Evolutionary conservation across 805 yeast genomes (phyloP), one percentile per base, ranked within the genome.

Genomic region (Suhomyces canberraensis): DNA sequence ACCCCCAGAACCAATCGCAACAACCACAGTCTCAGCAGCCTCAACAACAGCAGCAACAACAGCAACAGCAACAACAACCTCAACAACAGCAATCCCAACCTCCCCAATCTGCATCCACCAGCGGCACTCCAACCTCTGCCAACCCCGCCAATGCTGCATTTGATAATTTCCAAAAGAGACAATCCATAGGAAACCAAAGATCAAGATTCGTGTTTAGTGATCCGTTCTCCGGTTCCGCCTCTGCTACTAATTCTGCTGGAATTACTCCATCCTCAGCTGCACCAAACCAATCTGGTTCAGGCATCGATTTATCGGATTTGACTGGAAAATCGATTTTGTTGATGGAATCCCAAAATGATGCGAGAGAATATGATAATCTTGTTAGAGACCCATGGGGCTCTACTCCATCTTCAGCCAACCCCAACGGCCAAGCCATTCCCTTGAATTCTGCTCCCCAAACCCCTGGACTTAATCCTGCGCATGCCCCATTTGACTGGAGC

Each of bases 181-280:
- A 79, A 34, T 70, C 79, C 13, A 56, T 76, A 32, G 77, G 78
- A 25, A 65, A 69, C 38, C 82, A 78, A 51, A 63, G 85, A 46
- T 79, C 85, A n/a, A 69, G 87, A 47, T 81, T 82, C 50, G 66
- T 82, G 25, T 82, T 82, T 52, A 74, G 81, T 46, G 88, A 81
- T 52, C 86, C 87, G 8, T 67, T 67, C 39, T 40, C 54, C 3
- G 48, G 49, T 7, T 26, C 35, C 25, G 32, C 24, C 11, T 43
- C 41, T 16, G 42, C 38, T 29, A 15, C 37, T 8, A 33, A 31
- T 19, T 29, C 25, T 13, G 8, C 30, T 3, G 29, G 29, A 8
- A 26, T 31, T 5, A 16, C 31, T 16, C 24, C 35, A 22, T 20
- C 40, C 16, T n/a, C n/a, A n/a, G 41, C 31, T 1, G 11, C 39